Base-by-base conservation (phyloP, 129 eudicot genomes). In the Centaurea solstitialis region DNA sequence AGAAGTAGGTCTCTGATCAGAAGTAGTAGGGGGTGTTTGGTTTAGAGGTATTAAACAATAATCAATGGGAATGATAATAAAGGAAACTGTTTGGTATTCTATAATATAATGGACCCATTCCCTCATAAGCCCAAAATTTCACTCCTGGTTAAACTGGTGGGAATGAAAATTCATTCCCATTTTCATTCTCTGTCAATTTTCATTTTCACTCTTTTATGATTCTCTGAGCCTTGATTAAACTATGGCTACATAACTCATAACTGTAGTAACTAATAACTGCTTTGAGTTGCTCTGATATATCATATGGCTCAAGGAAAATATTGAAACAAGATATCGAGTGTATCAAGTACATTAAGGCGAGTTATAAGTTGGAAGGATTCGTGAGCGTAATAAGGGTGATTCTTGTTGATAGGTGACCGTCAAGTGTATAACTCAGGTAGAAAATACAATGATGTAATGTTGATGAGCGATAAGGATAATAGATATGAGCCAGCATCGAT, bases 231-330 rank as follows among this genome's bases (percentile, higher is more conserved):
- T 70, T 70, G 67, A 20, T 59, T 50, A 35, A 37, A n/a, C 43
- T 35, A 37, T 80, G 47, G 28, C 43, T 45, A 75, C 80, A 68
- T 78, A 69, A 68, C 9, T 64, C 80, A 68, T 78, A 69, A 68
- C 9, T 64, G 28, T 64, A 22, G 13, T 64, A 64, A 64, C 26
- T 21, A 64, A 69, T 76, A 77, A 41, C 20, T 41, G 66, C 28
- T 24, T 77, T 66, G 61, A 68, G 35, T 68, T 69, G 21, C 71
- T 17, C 76, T 68, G 70, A 47, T 69, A 45, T n/a, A 50, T 17
- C 76, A 68, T n/a, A 50, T 17, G 26, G 35, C 40, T 75, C 78
- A 53, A 74, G 47, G 22, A 41, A 41, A 21, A 24, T 38, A 8
- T 28, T n/a, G 30, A 28, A 12, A 43, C 9, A 70, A 17, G 65